Evolutionary conservation across 306 rosid species (phyloP).

Genomic region (Prunus persica): Prunus_persica_NCBIv2 NC_034014.1:27189001-27189500

Average conservation of each 20-base stretch:
- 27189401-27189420: background rate
- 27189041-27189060: no score
- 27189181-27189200: background rate
- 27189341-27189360: no score
- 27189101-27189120: no score
- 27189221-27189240: no score
- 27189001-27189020: no score
- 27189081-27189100: background rate
- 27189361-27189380: background rate
- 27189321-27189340: background rate
- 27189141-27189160: background rate
- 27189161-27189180: background rate
- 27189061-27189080: no score
- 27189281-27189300: no score
- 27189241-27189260: no score
- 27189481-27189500: background rate
- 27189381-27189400: background rate
- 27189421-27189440: background rate
- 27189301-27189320: background rate
- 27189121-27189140: background rate
- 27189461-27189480: background rate
- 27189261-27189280: fast-evolving
- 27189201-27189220: no score
- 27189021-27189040: no score
- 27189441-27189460: background rate